A percentile compares a stretch with the other conserved stretches of the same genome.
phyloP scores from a whole-genome alignment of 2,329 filamentous ascomycete genomes.

The Aspergillus glaucus region DNA sequence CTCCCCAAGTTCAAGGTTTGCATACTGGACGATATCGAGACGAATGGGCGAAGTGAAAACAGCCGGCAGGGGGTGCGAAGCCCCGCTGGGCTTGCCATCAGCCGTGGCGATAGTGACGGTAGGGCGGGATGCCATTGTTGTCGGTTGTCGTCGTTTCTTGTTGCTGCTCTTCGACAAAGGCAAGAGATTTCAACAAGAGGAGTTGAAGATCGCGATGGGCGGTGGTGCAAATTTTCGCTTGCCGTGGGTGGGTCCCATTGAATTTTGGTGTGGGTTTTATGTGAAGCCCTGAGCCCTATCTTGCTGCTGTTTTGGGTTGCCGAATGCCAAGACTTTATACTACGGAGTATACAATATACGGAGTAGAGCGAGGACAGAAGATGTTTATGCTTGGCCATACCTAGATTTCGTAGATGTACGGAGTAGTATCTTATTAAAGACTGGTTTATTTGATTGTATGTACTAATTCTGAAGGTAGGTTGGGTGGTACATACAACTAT shows the following conservation, averaged over 20 bases:
- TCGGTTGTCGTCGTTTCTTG: conserved; percentile 32
- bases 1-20: conserved; percentile 6
- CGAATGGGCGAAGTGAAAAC: conserved; percentile 98
- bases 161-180: not conserved
- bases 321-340: not conserved
- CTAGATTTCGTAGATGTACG: too few relatives aligned
- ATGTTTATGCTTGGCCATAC: too few relatives aligned
- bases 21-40: conserved; percentile 97
- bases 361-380: not conserved
- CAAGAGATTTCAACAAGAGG: conserved; percentile 7
- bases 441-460: too few relatives aligned
- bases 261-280: conserved; percentile 16
- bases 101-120: conserved; percentile 96
- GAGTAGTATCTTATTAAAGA: too few relatives aligned
- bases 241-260: conserved; percentile 3
- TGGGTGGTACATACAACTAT: too few relatives aligned
- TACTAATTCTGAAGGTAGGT: too few relatives aligned
- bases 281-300: conserved; percentile 33
- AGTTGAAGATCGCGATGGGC: conserved; percentile 30
- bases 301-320: conserved; percentile 10
- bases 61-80: conserved; percentile 85
- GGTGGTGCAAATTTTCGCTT: conserved; percentile 42
- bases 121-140: conserved; percentile 87
- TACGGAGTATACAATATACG: not conserved
- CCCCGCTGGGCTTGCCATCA: conserved; percentile 86